Conservation (phyloP, 768 basidiomycete species). For the Sporobolomyces pararoseus region DNA sequence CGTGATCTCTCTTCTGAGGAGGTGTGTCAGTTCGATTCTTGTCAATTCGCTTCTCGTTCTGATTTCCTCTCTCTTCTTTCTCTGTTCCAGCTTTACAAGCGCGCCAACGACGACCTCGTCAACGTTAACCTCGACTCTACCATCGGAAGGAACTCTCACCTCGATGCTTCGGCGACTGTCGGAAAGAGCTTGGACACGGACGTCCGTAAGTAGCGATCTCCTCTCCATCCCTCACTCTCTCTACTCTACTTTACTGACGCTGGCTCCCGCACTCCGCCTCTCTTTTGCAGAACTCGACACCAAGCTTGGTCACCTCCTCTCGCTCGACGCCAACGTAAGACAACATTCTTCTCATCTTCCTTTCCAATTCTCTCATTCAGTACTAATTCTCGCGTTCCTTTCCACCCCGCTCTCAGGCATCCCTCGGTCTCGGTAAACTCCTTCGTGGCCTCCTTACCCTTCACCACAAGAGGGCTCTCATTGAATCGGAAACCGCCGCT, state of each 20-base stretch:
- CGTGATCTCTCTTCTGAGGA: neutral
- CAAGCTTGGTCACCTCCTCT: neutral
- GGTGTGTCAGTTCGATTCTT: too few species aligned
- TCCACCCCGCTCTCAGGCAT: too few species aligned
- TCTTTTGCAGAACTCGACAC: neutral
- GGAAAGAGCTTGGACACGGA: neutral
- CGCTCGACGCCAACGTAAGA: neutral
- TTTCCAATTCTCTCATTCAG: too few species aligned
- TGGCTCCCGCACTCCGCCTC: too few species aligned
- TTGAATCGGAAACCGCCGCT: too few species aligned
- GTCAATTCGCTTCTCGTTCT: too few species aligned
- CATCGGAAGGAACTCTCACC: neutral
- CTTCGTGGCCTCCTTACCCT: neutral
- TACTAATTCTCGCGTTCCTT: too few species aligned
- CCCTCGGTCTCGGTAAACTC: constrained; percentile 3
- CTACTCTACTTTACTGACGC: neutral
- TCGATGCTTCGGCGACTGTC: neutral
- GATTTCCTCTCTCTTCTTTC: neutral
- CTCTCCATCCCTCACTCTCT: too few species aligned
- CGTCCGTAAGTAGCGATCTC: constrained; percentile 2
- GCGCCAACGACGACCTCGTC: constrained; percentile 14
- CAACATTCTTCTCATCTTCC: neutral
- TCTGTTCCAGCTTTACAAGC: neutral
- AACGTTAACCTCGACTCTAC: neutral
- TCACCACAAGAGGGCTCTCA: constrained; percentile 9